These are phyloP conservation scores for Fennellomyces sp. DNA, from an alignment of 371 early-diverging fungal genomes.

Conservation along the genomic window DNA sequence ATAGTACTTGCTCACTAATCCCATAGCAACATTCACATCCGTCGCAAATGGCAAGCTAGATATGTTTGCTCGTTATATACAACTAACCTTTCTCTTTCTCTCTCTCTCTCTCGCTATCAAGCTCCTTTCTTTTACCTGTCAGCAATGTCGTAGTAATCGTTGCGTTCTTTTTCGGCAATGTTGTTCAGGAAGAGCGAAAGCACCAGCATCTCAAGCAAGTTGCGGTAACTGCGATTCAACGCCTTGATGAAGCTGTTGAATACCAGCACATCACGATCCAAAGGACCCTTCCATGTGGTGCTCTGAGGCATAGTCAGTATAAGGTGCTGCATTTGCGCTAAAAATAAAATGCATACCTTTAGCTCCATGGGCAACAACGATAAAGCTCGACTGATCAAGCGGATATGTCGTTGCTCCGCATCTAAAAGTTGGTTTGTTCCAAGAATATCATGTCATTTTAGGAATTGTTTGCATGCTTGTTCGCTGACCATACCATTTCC, in stretches of 20 bases:
- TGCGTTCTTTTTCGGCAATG: constrained; percentile 51
- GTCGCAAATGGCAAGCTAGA: constrained; percentile 54
- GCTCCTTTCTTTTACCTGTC: constrained; percentile 33
- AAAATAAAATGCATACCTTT: too few relatives aligned
- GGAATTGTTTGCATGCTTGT: too few relatives aligned
- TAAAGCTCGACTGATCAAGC: constrained; percentile 59
- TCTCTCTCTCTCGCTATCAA: neutral
- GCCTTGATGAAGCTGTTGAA: constrained; percentile 73
- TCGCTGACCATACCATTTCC: constrained; percentile 33
- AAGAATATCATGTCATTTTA: too few relatives aligned
- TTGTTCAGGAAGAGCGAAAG: constrained; percentile 59
- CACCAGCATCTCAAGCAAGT: constrained; percentile 63
- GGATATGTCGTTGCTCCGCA: constrained; percentile 37
- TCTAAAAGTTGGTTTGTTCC: too few relatives aligned
- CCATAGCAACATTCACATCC: constrained; percentile 59
- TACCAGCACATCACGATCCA: constrained; percentile 74
- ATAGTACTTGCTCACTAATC: constrained; percentile 52
- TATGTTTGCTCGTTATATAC: neutral
- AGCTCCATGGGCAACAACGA: constrained; percentile 55
- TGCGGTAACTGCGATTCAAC: constrained; percentile 63
- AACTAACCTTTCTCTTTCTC: neutral
- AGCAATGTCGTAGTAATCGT: constrained; percentile 55
- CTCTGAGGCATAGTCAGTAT: too few relatives aligned
- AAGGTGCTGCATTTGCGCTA: too few relatives aligned
- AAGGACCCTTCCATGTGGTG: constrained; percentile 63